Conservation (phyloP, 371 early-diverging fungal genomes). For the Apophysomyces sp. region DNA sequence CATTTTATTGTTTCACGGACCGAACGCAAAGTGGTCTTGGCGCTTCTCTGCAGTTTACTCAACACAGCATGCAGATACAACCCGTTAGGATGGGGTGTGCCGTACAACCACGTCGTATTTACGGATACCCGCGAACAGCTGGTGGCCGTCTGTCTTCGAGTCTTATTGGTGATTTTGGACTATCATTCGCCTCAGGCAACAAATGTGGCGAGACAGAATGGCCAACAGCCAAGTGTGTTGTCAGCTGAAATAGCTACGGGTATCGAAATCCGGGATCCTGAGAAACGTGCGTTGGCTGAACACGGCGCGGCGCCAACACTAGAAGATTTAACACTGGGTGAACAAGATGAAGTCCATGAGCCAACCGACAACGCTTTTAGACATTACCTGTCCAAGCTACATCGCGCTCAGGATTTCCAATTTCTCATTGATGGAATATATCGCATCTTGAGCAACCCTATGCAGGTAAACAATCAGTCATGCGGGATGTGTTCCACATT, state of each 20-base stretch:
- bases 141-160: slow-evolving; percentile 67
- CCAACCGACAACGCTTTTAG: slow-evolving; percentile 65
- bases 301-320: slow-evolving; percentile 17
- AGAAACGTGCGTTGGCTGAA: slow-evolving; percentile 17
- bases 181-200: slow-evolving; percentile 51
- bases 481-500: background rate
- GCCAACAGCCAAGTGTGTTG: slow-evolving; percentile 7
- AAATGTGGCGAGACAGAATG: slow-evolving; percentile 16
- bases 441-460: slow-evolving; percentile 76
- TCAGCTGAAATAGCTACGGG: slow-evolving; percentile 12
- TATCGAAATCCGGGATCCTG: slow-evolving; percentile 19
- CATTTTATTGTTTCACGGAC: slow-evolving; percentile 55
- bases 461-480: slow-evolving; percentile 50
- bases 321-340: background rate
- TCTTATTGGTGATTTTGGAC: slow-evolving; percentile 71
- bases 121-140: slow-evolving; percentile 71
- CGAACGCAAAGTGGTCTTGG: slow-evolving; percentile 75
- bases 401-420: slow-evolving; percentile 77
- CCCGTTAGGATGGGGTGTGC: slow-evolving; percentile 83
- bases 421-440: slow-evolving; percentile 72
- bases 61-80: slow-evolving; percentile 82
- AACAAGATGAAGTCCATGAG: slow-evolving; percentile 9
- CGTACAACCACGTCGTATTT: slow-evolving; percentile 82
- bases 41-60: slow-evolving; percentile 77
- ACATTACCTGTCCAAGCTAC: slow-evolving; percentile 73